These are phyloP conservation scores for Yamadazyma friedrichii DNA, from an alignment of 1,139 yeast species.

Conservation along the genomic window DNA sequence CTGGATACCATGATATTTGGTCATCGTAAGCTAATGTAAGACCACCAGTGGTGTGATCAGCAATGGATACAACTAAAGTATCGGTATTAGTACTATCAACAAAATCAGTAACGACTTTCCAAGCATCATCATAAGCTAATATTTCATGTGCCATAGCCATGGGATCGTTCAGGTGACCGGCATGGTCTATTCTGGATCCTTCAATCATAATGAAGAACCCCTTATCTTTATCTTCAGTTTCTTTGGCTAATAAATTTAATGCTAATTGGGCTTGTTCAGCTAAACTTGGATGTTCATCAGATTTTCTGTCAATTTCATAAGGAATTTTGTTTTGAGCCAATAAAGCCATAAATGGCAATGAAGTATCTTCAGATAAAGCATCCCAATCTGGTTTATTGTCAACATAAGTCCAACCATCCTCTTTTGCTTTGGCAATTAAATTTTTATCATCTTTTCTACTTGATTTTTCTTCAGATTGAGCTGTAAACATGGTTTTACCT, in stretches of 20 bases:
- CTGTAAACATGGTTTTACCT: constrained; percentile 76
- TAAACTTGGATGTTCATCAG: constrained; percentile 60
- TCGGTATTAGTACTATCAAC: constrained; percentile 65
- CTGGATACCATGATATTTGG: constrained; percentile 68
- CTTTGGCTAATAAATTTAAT: constrained; percentile 57
- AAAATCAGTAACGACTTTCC: constrained; percentile 64
- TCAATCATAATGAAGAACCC: constrained; percentile 84
- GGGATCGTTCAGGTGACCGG: constrained; percentile 88
- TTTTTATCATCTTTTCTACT: constrained; percentile 70
- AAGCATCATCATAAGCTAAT: constrained; percentile 68
- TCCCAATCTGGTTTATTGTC: constrained; percentile 59
- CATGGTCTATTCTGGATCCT: constrained; percentile 90
- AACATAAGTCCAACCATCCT: constrained; percentile 66
- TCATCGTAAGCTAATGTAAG: constrained; percentile 70
- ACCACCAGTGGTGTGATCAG: constrained; percentile 95
- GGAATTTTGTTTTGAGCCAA: constrained; percentile 75
- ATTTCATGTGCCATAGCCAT: constrained; percentile 37
- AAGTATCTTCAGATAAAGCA: constrained; percentile 1
- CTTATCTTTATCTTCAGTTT: constrained; percentile 65
- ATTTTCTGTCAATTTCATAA: constrained; percentile 70
- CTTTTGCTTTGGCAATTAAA: constrained; percentile 57
- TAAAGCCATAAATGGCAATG: constrained; percentile 70
- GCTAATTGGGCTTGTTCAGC: constrained; percentile 76
- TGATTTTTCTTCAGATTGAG: constrained; percentile 46
- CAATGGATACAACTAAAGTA: constrained; percentile 72